Percentiles rank a stretch among this genome's conserved stretches.
Conservation (phyloP, 2,329 filamentous ascomycete genomes). For the Dryadomyces sulphureus region DNA sequence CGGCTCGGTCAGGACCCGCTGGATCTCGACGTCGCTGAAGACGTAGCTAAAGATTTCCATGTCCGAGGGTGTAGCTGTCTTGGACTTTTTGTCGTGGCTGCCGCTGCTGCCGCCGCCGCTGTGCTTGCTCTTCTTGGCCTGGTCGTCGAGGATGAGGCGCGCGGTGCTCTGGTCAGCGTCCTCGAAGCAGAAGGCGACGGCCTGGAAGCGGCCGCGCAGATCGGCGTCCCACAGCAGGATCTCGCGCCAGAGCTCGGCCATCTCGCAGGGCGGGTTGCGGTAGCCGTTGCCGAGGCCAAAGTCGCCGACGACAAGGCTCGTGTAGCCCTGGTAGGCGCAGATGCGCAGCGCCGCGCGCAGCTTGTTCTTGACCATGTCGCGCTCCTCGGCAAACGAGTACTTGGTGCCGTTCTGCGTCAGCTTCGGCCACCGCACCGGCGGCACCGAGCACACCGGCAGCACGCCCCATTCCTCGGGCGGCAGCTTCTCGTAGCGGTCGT, state of each 20-base stretch:
- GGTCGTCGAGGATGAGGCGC: slow-evolving; percentile 38
- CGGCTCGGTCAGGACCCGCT: slow-evolving; percentile 31
- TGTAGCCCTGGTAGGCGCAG: slow-evolving; percentile 44
- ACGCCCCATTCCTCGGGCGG: slow-evolving; percentile 35
- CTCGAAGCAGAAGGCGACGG: slow-evolving; percentile 51
- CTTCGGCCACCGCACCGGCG: slow-evolving; percentile 59
- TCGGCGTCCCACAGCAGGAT: slow-evolving; percentile 48
- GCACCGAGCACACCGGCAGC: slow-evolving; percentile 59
- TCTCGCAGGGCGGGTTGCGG: slow-evolving; percentile 48
- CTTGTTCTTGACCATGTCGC: slow-evolving; percentile 57
- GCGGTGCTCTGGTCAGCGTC: slow-evolving; percentile 37
- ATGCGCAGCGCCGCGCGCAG: slow-evolving; percentile 57
- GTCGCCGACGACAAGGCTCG: slow-evolving; percentile 45
- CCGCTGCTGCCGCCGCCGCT: slow-evolving; percentile 11
- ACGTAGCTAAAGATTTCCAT: slow-evolving; percentile 37
- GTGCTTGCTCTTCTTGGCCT: slow-evolving; percentile 31
- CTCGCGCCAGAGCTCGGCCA: slow-evolving; percentile 52
- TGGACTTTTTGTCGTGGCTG: neutral
- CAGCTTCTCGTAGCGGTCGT: slow-evolving; percentile 47
- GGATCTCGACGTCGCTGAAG: slow-evolving; percentile 35
- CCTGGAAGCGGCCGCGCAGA: slow-evolving; percentile 44
- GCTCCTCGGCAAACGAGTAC: slow-evolving; percentile 59
- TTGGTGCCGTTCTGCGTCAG: slow-evolving; percentile 50
- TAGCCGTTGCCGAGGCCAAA: slow-evolving; percentile 50
- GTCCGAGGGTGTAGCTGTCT: slow-evolving; percentile 23